Evolutionary conservation across 164 flowering plant species (phyloP).

Genomic region (Litsea cubeba): DNA sequence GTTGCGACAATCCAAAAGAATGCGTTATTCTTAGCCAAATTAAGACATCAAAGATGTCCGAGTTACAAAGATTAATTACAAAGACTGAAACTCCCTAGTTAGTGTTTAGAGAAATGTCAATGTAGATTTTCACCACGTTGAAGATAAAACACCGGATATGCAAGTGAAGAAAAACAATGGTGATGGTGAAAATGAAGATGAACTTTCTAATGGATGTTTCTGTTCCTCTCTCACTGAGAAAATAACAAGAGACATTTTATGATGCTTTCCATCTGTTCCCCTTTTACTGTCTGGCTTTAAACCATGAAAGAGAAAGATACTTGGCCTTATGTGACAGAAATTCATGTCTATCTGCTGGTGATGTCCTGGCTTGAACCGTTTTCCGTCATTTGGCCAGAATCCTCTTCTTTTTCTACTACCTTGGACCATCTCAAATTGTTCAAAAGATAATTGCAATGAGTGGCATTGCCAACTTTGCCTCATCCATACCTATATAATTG

Average conservation of each 20-base stretch:
- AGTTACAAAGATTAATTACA: no score
- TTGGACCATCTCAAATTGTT: not conserved
- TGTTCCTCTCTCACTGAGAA: not conserved
- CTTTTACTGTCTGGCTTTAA: not conserved
- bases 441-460: constrained; percentile 12
- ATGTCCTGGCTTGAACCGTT: not conserved
- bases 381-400: not conserved
- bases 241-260: not conserved
- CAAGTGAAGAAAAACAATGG: no score
- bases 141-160: no score
- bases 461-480: constrained; percentile 10
- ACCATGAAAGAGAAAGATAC: constrained; percentile 8
- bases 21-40: no score
- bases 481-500: constrained; percentile 3
- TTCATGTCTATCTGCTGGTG: constrained; percentile 4
- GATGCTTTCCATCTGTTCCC: constrained; percentile 9
- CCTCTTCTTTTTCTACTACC: constrained; percentile 8
- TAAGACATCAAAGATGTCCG: no score
- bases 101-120: no score
- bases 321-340: constrained; percentile 7
- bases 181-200: no score
- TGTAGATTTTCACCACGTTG: no score
- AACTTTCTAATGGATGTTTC: no score
- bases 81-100: no score
- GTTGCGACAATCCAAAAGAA: no score